These are phyloP conservation scores for Ailanthus altissimus DNA, from an alignment of 345 rosid species.

Conservation along the genomic window DNA sequence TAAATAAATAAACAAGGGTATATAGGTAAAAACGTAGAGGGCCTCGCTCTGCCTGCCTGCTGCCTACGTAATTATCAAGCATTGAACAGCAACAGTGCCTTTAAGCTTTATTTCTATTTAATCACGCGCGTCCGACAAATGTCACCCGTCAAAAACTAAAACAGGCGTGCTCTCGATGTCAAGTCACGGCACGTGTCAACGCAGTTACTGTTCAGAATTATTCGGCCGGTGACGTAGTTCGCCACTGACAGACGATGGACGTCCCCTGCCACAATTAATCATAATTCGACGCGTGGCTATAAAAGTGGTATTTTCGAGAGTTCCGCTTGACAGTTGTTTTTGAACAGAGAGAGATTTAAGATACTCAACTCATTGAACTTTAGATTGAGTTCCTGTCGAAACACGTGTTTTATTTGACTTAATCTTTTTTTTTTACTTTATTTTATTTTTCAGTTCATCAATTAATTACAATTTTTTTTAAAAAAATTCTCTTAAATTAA, in stretches of 20 bases:
- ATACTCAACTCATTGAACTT: neutral
- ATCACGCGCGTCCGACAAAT: slow-evolving; percentile 36
- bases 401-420: neutral
- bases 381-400: neutral
- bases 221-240: neutral
- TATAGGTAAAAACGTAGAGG: neutral
- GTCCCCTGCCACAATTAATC: slow-evolving; percentile 19
- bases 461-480: no score
- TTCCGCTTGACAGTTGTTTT: neutral
- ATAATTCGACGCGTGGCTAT: neutral
- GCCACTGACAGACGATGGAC: neutral
- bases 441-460: no score
- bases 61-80: neutral
- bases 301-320: neutral
- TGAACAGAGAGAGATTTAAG: neutral
- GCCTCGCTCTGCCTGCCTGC: neutral
- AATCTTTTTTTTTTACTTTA: no score
- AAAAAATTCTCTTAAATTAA: no score
- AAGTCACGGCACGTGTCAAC: slow-evolving; percentile 27
- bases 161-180: slow-evolving; percentile 26
- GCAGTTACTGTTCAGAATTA: slow-evolving; percentile 24
- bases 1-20: neutral
- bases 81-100: slow-evolving; percentile 20
- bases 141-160: slow-evolving; percentile 12
- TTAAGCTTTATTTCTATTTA: no score